Evolutionary conservation across 2,329 filamentous ascomycete genomes (phyloP), one percentile per base, ranked within the genome.

Genomic region (Thielaviopsis populi): DNA sequence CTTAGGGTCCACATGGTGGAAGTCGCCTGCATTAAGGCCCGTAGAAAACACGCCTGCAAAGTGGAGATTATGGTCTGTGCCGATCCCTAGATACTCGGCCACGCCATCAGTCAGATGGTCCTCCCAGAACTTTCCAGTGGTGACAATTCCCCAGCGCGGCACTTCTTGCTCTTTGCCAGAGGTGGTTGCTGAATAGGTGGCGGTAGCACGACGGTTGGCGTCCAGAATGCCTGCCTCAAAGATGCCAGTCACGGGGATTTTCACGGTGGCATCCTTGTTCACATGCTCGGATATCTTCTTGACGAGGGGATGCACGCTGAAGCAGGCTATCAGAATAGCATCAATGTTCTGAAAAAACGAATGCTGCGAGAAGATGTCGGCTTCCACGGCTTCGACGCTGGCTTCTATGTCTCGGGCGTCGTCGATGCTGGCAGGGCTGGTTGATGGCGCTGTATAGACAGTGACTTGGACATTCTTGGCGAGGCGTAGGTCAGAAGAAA

Each of bases 321-420:
- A 97, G 75, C 92, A 96, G 22, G 91, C 91, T 1, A 96, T 81
- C 0, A 96, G 79, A 67, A 95, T 85, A n/a, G 80, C 90, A 70
- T 94, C 85, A 72, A 89, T 83, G 17, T 22, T 22, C 40, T 33
- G 30, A 1, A 66, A 46, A 40, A 46, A 63, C 17, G 30, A 40
- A n/a, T 8, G 13, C 11, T 37, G 10, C 4, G 15, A 5, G 33
- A 74, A 69, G 1, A 80, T 71, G 66, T 83, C 77, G 0, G 77
- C 75, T 17, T 86, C 75, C 61, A 89, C 88, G 64, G 83, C 80
- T 1, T 79, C 71, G 0, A 83, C 80, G 68, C 87, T 91, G 61
- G 76, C 72, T 1, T 75, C 72, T 5, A 91, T 86, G 71, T 91
- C 89, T 13, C 79, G 74, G 68, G 81, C 84, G 68, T 89, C 81